Base-by-base conservation (phyloP, 257 asterid genomes). In the Plectranthus barbatus region DNA sequence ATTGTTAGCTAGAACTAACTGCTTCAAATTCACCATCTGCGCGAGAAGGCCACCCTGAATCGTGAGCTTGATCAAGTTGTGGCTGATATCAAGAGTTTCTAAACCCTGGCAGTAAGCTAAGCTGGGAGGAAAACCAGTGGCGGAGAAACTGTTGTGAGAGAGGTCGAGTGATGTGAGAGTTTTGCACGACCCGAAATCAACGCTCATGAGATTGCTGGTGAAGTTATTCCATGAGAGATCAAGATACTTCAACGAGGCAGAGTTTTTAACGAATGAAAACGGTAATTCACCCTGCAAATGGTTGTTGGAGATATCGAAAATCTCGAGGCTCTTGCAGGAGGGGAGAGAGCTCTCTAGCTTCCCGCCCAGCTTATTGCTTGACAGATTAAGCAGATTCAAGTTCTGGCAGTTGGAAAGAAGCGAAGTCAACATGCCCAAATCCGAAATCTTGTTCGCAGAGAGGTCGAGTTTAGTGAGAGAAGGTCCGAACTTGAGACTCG, bases 191-290 rank as follows among this genome's bases (percentile, higher is more conserved):
- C 88, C 94, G 21, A 84, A 77, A 68, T 76, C 76, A 46, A 84
- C 64, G 37, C 41, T 70, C 55, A 34, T 5, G 73, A 89, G 44
- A 67, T 82, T 36, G 7, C 82, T 87, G 31, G 81, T 81, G 66
- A 92, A 75, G 77, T 92, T 92, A 56, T 92, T 88, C 26, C 57
- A 62, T 0, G 98, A 92, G 45, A 92, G 80, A 79, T 84, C 90
- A 57, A 85, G 80, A 48, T 42, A 1, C 29, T 65, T 70, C 77
- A 84, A 61, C 18, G 79, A 67, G 8, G 24, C 52, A 6, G 72
- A 69, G 55, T 62, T 21, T 15, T 74, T 9, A 2, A 77, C 6
- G 40, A 81, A 68, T 20, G 74, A 50, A 37, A 76, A 52, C 17
- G 91, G 91, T 1, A 84, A 11, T 61, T 79, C 77, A 40, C 90